Evolutionary conservation across 2,329 filamentous ascomycete species (phyloP).

Genomic region (Colletotrichum sp.): DNA sequence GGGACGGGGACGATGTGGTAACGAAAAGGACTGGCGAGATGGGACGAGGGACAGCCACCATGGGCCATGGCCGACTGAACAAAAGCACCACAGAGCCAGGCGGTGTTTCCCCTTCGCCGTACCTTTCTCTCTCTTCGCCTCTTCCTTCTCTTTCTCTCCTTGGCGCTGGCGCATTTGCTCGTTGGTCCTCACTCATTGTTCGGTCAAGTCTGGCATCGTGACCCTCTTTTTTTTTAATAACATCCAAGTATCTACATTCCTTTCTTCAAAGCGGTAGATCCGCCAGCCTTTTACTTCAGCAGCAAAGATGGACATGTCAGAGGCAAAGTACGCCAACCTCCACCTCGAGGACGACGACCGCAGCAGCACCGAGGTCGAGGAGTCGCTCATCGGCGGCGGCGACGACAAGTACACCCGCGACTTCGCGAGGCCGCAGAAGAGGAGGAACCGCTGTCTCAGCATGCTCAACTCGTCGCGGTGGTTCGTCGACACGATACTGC

Average conservation of each 20-base stretch:
- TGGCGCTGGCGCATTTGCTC: slow-evolving; percentile 17
- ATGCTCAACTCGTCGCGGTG: slow-evolving; percentile 30
- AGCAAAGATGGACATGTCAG: slow-evolving; percentile 17
- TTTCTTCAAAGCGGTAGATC: slow-evolving; percentile 3
- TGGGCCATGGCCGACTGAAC: not conserved
- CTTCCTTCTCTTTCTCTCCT: not conserved
- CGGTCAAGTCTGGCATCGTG: not conserved
- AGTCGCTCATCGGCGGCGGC: slow-evolving; percentile 34
- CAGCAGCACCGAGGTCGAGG: slow-evolving; percentile 38
- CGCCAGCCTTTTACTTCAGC: too few relatives aligned
- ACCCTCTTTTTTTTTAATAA: not conserved
- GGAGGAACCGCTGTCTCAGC: slow-evolving; percentile 12
- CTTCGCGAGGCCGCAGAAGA: not conserved
- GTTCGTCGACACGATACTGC: slow-evolving; percentile 34
- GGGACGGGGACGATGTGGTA: not conserved
- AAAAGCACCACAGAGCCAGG: not conserved
- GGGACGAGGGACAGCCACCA: not conserved
- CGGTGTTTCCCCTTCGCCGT: too few relatives aligned
- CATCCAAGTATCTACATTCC: not conserved
- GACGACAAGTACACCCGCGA: slow-evolving; percentile 26
- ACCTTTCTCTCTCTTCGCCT: not conserved
- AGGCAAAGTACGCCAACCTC: slow-evolving; percentile 27
- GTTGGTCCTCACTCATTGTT: not conserved
- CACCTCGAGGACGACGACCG: slow-evolving; percentile 30
- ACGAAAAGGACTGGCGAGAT: not conserved